Percentiles rank a stretch among this genome's conserved stretches.
phyloP scores from a whole-genome alignment of 1,284 basidiomycete species.

The Peniophora sp. region DNA sequence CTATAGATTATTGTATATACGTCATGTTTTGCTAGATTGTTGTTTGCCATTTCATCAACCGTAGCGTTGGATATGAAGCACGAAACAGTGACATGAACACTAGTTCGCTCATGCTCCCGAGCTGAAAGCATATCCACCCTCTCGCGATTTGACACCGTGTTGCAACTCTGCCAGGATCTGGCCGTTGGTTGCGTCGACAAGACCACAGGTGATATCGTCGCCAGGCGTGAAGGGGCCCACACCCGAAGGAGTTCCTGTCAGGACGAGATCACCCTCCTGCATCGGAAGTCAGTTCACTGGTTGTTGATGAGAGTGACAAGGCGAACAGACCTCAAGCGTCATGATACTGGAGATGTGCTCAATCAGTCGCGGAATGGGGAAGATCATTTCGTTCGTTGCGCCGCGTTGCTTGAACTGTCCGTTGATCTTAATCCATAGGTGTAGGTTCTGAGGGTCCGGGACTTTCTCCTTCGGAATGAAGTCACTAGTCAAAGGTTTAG shows the following conservation, averaged over 20 bases:
- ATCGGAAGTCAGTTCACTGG: constrained; percentile 3
- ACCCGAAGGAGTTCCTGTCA: constrained; percentile 89
- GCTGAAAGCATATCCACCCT: constrained; percentile 64
- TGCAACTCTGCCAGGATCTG: constrained; percentile 56
- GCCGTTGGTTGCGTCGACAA: constrained; percentile 53
- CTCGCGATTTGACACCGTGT: constrained; percentile 59
- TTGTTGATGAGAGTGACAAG: constrained; percentile 3
- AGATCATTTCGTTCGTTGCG: constrained; percentile 87
- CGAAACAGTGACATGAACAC: no score
- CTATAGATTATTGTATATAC: not conserved
- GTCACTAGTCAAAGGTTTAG: constrained; percentile 33
- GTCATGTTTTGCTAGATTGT: not conserved
- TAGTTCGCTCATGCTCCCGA: not conserved
- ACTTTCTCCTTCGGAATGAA: constrained; percentile 78
- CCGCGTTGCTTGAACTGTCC: constrained; percentile 80
- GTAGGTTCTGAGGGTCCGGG: constrained; percentile 68
- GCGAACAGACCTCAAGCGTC: constrained; percentile 79
- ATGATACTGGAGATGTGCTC: constrained; percentile 93
- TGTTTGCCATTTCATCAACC: not conserved
- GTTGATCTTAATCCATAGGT: constrained; percentile 81
- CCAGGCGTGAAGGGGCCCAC: constrained; percentile 76
- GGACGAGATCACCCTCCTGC: constrained; percentile 81
- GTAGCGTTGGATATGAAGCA: no score
- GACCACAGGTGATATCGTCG: constrained; percentile 71
- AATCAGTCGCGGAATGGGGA: constrained; percentile 85